phyloP scores from a whole-genome alignment of 164 flowering plant species.

The Hamamelis virginiana region DNA sequence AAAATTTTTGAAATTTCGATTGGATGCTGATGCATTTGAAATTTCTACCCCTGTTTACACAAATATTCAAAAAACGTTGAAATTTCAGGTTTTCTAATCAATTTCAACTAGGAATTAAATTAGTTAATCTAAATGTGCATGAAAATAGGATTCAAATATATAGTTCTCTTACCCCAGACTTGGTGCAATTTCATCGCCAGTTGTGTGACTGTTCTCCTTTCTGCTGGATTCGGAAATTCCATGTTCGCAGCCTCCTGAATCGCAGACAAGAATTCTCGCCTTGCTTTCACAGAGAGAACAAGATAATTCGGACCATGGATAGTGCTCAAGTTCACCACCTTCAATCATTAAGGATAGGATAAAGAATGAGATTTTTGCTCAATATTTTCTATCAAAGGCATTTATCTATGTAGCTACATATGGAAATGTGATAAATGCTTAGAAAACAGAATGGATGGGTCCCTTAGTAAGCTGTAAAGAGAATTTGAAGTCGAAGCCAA shows the following conservation, averaged over 20 bases:
- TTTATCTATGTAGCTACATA: background rate
- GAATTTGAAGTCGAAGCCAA: background rate
- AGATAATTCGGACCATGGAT: conserved; percentile 51
- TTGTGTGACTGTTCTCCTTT: conserved; percentile 54
- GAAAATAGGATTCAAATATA: background rate
- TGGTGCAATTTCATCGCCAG: conserved; percentile 57
- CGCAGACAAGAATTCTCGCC: conserved; percentile 56
- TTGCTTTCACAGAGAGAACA: conserved; percentile 48
- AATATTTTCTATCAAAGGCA: background rate
- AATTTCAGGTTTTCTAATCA: background rate
- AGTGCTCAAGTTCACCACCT: conserved; percentile 69
- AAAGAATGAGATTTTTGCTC: background rate
- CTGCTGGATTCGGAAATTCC: conserved; percentile 49
- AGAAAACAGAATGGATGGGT: no score
- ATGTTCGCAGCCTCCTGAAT: conserved; percentile 56
- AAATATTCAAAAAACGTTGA: background rate
- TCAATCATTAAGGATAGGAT: conserved; percentile 2
- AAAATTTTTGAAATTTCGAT: background rate
- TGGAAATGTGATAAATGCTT: no score
- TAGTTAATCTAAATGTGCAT: background rate
- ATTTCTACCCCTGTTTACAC: background rate
- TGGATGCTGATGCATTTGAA: background rate
- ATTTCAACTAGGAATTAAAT: background rate
- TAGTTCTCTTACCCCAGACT: conserved; percentile 61
- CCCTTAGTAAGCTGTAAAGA: background rate